These are phyloP conservation scores for Brettanomyces nanus DNA, from an alignment of 805 yeast species.

Conservation along the genomic window DNA sequence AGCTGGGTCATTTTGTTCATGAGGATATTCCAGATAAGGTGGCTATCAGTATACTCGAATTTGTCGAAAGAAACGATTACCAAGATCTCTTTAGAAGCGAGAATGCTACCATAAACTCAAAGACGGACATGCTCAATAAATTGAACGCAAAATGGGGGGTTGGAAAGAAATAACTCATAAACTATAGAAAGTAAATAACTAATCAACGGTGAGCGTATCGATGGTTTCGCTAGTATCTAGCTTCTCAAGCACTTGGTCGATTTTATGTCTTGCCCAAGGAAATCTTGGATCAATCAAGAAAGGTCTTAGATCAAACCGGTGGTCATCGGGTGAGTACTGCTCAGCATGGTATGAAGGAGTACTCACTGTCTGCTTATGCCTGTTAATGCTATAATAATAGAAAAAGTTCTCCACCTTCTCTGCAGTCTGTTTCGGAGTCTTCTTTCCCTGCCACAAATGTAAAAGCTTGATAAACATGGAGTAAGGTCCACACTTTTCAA, in stretches of 20 bases:
- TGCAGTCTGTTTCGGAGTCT: constrained; percentile 79
- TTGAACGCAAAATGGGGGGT: constrained; percentile 28
- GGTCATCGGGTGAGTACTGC: constrained; percentile 96
- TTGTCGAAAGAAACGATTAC: constrained; percentile 37
- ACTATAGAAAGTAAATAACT: constrained; percentile 19
- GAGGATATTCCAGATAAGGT: constrained; percentile 77
- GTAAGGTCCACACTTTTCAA: constrained; percentile 93
- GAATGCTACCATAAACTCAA: constrained; percentile 8
- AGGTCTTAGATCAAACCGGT: constrained; percentile 94
- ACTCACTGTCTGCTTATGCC: constrained; percentile 96
- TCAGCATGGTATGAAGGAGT: constrained; percentile 98
- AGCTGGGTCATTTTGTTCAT: constrained; percentile 90
- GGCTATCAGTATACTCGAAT: constrained; percentile 45
- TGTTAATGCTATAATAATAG: constrained; percentile 87
- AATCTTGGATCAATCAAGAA: constrained; percentile 85
- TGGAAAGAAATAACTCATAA: constrained; percentile 8
- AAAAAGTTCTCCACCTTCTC: constrained; percentile 88
- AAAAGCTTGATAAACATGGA: constrained; percentile 86
- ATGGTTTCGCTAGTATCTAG: constrained; percentile 32
- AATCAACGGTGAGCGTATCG: constrained; percentile 39
- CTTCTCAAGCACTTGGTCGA: constrained; percentile 68
- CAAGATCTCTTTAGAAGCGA: constrained; percentile 14
- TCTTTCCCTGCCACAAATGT: constrained; percentile 85
- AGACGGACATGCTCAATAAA: constrained; percentile 20
- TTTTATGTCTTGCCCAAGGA: constrained; percentile 83